Conservation (phyloP, 768 basidiomycete genomes). For the Coprinellus micaceus region DNA sequence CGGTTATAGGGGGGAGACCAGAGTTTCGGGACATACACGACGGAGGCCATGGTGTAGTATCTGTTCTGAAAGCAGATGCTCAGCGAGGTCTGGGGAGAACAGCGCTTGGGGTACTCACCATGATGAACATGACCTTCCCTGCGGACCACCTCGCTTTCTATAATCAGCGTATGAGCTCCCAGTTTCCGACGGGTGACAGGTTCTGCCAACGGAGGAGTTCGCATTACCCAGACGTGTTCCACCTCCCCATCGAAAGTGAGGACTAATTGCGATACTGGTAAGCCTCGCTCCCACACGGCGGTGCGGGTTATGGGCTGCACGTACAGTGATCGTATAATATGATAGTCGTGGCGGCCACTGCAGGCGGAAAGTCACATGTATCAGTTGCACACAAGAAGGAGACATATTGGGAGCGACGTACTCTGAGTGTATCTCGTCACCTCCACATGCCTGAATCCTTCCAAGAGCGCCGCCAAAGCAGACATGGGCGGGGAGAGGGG, state of each 20-base stretch:
- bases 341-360: slow-evolving; percentile 51
- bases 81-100: background rate
- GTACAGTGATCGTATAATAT: slow-evolving; percentile 53
- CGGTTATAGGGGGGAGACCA: background rate
- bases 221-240: slow-evolving; percentile 50
- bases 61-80: slow-evolving; percentile 41
- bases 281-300: background rate
- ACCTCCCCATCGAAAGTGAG: slow-evolving; percentile 54
- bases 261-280: slow-evolving; percentile 25
- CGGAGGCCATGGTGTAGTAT: slow-evolving; percentile 49
- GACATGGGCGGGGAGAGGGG: background rate
- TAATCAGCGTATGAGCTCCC: background rate
- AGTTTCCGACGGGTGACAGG: background rate
- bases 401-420: slow-evolving; percentile 20
- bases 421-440: slow-evolving; percentile 41
- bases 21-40: slow-evolving; percentile 37
- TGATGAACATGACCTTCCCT: slow-evolving; percentile 50
- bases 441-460: slow-evolving; percentile 35
- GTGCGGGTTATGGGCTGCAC: slow-evolving; percentile 17
- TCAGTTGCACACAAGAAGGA: too few relatives aligned
- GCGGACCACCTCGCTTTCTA: slow-evolving; percentile 52
- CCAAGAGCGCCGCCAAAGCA: slow-evolving; percentile 12
- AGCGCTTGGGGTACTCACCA: slow-evolving; percentile 32
- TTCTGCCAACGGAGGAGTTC: background rate
- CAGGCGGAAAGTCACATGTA: background rate